phyloP scores from a whole-genome alignment of 2,329 filamentous ascomycete genomes.

The Colletotrichum gloeosporioides region DNA sequence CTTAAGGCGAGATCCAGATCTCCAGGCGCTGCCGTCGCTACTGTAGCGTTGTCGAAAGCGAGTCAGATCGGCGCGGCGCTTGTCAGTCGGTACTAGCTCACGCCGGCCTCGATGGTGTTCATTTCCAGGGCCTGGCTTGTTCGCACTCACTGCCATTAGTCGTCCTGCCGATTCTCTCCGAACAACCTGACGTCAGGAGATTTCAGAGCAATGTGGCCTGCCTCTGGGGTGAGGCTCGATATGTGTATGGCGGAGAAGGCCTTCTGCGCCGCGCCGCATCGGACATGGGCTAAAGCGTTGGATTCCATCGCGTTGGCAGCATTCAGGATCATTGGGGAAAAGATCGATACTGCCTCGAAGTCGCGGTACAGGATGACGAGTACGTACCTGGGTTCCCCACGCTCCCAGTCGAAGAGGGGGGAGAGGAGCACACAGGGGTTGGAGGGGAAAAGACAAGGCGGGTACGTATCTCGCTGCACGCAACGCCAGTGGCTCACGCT shows the following conservation, averaged over 20 bases:
- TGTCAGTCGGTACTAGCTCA: not conserved
- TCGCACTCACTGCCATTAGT: not conserved
- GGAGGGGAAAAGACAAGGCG: not conserved
- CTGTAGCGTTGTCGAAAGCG: not conserved
- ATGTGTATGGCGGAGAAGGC: not conserved
- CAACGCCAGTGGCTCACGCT: not conserved
- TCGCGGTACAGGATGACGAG: not conserved
- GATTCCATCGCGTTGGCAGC: not conserved
- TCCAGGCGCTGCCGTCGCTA: not conserved
- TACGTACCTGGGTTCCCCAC: slow-evolving; percentile 20
- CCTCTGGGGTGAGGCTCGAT: not conserved
- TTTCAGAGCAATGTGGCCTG: not conserved
- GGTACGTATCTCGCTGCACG: slow-evolving; percentile 1
- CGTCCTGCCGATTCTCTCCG: not conserved
- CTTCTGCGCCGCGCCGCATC: not conserved
- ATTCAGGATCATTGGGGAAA: not conserved
- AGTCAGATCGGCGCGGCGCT: slow-evolving; percentile 8
- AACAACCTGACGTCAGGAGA: slow-evolving; percentile 2
- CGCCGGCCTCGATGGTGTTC: not conserved
- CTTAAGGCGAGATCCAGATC: slow-evolving; percentile 7
- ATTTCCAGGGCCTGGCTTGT: not conserved
- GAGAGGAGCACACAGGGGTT: not conserved
- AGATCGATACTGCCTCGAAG: not conserved
- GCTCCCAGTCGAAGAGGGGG: not conserved
- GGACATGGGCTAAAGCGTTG: not conserved